Base-by-base conservation (phyloP, 495 filamentous ascomycete species). In the Diplogelasinospora grovesii region DNA sequence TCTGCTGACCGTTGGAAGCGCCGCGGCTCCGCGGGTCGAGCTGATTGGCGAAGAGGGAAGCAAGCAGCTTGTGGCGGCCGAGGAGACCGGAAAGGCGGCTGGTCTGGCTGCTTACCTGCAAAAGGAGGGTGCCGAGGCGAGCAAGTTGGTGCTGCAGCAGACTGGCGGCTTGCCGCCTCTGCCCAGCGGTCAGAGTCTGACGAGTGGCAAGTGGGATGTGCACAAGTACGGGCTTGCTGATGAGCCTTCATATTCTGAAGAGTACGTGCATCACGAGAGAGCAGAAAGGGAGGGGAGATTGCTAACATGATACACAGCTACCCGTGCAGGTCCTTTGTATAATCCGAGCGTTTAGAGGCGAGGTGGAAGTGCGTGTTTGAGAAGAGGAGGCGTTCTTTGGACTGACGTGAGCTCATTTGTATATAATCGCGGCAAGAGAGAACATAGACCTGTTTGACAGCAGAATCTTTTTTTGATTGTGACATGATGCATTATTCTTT, bases 1-100 rank as follows among this genome's bases (percentile, higher is more conserved):
- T 4, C 77, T 97, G 45, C 71, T 98, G 45, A 82, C 73, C 16
- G 84, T 97, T 9, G 92, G 93, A 22, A 94, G 81, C 62, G 79
- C 79, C 43, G 81, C 77, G n/a, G 66, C 64, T 5, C 89, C 92
- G 3, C 88, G 83, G 56, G 83, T 88, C 35, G 82, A 88, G 48
- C 72, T 88, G 54, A 74, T 93, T 51, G 93, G 92, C 37, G 82
- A 94, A 49, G 86, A 78, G 8, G 92, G 92, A 10, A 62, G 63
- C 49, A 85, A 89, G 69, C 81, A 86, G 57, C 68, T 98, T 36
- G 77, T 88, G 8, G 74, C 73, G n/a, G 79, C 83, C n/a, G 79
- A 83, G 69, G 71, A 89, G 59, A 72, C 88, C 49, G 89, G 84
- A 21, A 70, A 81, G 49, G 41, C 70, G 77, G 44, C 36, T 14